Percentiles rank a stretch among this genome's conserved stretches.
These are phyloP conservation scores for Boletus rubroflammeus DNA, from an alignment of 768 basidiomycete genomes.

Conservation along the genomic window DNA sequence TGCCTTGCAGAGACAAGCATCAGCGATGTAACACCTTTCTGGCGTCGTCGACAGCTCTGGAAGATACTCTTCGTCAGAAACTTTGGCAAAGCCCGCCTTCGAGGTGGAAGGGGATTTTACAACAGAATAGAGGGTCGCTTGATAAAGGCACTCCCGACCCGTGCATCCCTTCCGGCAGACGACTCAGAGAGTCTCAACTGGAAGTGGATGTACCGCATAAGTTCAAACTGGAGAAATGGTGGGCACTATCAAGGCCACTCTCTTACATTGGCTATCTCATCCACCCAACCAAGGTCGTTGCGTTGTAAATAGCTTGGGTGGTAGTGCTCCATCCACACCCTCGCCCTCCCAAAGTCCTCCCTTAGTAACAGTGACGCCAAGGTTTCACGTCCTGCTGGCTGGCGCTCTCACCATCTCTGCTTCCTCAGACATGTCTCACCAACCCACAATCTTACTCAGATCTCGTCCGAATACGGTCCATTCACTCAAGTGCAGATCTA, in stretches of 20 bases:
- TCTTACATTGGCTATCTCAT: slow-evolving; percentile 17
- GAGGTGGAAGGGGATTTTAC: slow-evolving; percentile 64
- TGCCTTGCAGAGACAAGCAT: slow-evolving; percentile 7
- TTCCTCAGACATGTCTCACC: slow-evolving; percentile 35
- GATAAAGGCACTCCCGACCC: slow-evolving; percentile 54
- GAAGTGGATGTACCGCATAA: slow-evolving; percentile 87
- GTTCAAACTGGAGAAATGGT: slow-evolving; percentile 81
- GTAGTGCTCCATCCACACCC: not conserved
- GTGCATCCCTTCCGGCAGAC: slow-evolving; percentile 36
- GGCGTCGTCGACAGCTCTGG: slow-evolving; percentile 51
- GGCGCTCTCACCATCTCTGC: slow-evolving; percentile 60
- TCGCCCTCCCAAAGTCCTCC: not conserved
- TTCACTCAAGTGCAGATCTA: slow-evolving; percentile 44
- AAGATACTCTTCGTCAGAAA: slow-evolving; percentile 57
- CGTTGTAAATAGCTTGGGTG: slow-evolving; percentile 37
- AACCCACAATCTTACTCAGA: slow-evolving; percentile 22
- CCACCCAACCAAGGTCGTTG: slow-evolving; percentile 56
- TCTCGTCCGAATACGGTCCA: slow-evolving; percentile 29
- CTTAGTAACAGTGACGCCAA: not conserved
- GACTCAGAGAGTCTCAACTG: slow-evolving; percentile 46
- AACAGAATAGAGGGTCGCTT: slow-evolving; percentile 54
- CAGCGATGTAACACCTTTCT: not conserved
- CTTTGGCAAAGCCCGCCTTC: slow-evolving; percentile 64
- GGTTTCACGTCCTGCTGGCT: slow-evolving; percentile 51
- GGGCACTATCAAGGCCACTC: slow-evolving; percentile 21